Base-by-base conservation (phyloP, 1,284 basidiomycete genomes). In the Heimioporus retisporus region DNA sequence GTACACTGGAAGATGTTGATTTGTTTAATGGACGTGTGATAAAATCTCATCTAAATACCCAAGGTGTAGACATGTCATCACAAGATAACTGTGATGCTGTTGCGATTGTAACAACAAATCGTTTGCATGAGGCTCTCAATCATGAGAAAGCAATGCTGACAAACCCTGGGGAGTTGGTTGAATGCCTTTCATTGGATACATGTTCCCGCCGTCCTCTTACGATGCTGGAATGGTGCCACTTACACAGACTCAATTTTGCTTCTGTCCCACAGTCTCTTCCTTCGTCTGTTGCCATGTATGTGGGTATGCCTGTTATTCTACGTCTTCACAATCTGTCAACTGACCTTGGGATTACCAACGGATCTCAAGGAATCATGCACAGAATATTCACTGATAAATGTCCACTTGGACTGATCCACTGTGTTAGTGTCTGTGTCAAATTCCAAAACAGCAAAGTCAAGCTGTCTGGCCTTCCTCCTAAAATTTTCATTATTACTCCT, bases 281-380 rank as follows among this genome's bases (percentile, higher is more conserved):
- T 43, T 43, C 42, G 15, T 18, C 18, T 6, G 18, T 46, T 46
- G 6, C 44, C 4, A 14, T 46, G 6, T 46, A 46, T 13, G 18
- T 13, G 4, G 56, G 77, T 0, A 80, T 80, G 77, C 77, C 77
- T 10, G 72, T 80, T 2, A 73, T 79, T n/a, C 48, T 81, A 1
- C 42, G 65, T 1, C 18, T 19, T 0, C 42, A 57, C 2, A 81
- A 81, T 55, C 25, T 80, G 3, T 78, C 72, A 2, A 77, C 75
- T 4, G 75, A 79, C 7, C 65, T 81, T 1, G 71, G 71, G 1
- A 71, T 81, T 16, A 75, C 76, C 0, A 81, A 81, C 68, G 77
- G 76, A 0, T 65, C 69, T 13, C 72, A 75, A 61, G 74, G 75
- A 3, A 67, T 55, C 25, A 61, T 77, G 6, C n/a, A 35, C 0